phyloP scores from a whole-genome alignment of 768 basidiomycete genomes.

The Amanita pallidorosea region DNA sequence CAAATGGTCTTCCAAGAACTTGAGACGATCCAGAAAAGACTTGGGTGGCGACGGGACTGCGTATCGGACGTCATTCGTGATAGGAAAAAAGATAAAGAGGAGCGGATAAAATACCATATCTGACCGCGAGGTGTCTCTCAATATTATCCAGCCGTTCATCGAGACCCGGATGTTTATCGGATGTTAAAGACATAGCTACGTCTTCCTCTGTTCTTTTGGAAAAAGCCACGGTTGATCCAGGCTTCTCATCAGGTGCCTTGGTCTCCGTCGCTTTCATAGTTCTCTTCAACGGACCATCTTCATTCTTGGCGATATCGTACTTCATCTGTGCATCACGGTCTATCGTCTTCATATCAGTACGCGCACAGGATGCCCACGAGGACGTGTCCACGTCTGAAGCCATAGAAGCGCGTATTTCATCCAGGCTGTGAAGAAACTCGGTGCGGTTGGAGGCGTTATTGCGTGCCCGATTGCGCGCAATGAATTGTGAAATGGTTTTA shows the following conservation, averaged over 20 bases:
- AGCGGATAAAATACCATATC: constrained; percentile 39
- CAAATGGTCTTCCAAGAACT: constrained; percentile 69
- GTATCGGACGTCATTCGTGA: neutral
- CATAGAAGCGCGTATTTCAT: constrained; percentile 40
- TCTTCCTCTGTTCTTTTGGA: constrained; percentile 7
- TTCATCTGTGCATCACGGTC: constrained; percentile 75
- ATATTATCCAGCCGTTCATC: constrained; percentile 56
- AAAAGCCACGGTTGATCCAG: neutral
- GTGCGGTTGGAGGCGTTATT: constrained; percentile 70
- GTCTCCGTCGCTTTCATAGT: constrained; percentile 30
- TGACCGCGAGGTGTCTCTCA: constrained; percentile 62
- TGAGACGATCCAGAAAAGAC: constrained; percentile 51
- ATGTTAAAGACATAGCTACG: constrained; percentile 16
- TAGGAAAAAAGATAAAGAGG: neutral
- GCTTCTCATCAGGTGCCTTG: neutral
- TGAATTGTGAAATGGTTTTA: constrained; percentile 60
- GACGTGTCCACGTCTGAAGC: constrained; percentile 13
- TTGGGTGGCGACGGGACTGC: constrained; percentile 64
- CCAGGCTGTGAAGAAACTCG: constrained; percentile 57
- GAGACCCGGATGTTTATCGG: constrained; percentile 45
- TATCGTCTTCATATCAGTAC: constrained; percentile 58
- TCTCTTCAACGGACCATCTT: constrained; percentile 61
- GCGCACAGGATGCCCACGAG: constrained; percentile 48
- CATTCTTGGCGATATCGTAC: constrained; percentile 82
- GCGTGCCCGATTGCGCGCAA: constrained; percentile 58